A percentile compares a stretch with the other conserved stretches of the same genome.
These are phyloP conservation scores for Plasmodium blacklocki DNA, from an alignment of 169 alveolate genomes.

Conservation along the genomic window DNA sequence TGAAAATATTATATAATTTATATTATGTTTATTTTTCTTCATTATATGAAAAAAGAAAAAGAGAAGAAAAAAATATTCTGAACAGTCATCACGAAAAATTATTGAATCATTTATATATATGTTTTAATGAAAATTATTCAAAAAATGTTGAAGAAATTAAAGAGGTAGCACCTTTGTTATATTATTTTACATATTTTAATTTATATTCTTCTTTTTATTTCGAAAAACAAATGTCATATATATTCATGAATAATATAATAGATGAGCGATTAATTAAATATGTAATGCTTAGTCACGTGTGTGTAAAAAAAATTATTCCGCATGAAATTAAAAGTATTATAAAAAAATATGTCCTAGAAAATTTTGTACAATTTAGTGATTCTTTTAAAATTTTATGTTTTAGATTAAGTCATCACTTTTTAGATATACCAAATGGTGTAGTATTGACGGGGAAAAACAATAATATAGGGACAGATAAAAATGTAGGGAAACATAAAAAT, in stretches of 20 bases:
- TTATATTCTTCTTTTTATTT: constrained; percentile 35
- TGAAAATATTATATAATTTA: constrained; percentile 59
- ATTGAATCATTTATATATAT: constrained; percentile 33
- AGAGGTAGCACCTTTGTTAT: constrained; percentile 37
- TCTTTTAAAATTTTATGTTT: constrained; percentile 18
- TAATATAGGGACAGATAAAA: constrained; percentile 1
- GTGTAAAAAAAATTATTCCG: constrained; percentile 19
- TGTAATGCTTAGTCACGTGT: constrained; percentile 55
- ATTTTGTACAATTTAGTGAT: constrained; percentile 20
- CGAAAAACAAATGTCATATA: constrained; percentile 51
- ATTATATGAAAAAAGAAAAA: background rate
- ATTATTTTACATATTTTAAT: constrained; percentile 61
- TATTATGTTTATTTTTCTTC: constrained; percentile 29
- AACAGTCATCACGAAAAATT: constrained; percentile 66
- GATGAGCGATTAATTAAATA: constrained; percentile 18
- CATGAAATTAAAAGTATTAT: constrained; percentile 35
- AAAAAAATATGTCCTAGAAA: constrained; percentile 41
- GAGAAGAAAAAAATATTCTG: constrained; percentile 60
- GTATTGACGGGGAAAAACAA: too few species aligned
- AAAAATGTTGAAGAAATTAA: constrained; percentile 54
- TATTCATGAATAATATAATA: constrained; percentile 26
- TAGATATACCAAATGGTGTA: constrained; percentile 4
- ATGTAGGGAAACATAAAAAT: background rate
- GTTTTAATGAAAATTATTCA: constrained; percentile 53
- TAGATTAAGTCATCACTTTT: constrained; percentile 40